Conservation (phyloP, 208 protist species). For the Trypanosoma mega region DNA sequence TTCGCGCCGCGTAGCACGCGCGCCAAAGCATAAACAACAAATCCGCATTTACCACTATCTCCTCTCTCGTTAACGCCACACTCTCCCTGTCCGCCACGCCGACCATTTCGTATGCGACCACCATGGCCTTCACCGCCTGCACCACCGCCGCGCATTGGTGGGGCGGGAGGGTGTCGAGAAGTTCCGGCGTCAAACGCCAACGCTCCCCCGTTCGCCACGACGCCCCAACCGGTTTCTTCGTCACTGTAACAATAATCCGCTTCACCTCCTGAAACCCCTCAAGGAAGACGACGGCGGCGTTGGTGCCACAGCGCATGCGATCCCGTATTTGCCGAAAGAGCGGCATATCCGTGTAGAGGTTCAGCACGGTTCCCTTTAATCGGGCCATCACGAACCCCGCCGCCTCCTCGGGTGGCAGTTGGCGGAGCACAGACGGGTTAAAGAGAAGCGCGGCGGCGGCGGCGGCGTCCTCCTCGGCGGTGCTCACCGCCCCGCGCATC, state of each 20-base stretch:
- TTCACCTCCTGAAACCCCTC: constrained; percentile 85
- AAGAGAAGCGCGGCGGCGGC: constrained; percentile 61
- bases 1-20: constrained; percentile 66
- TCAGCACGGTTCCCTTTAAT: constrained; percentile 85
- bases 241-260: constrained; percentile 45
- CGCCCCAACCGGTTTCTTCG: constrained; percentile 20
- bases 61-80: constrained; percentile 53
- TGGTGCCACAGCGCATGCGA: constrained; percentile 45
- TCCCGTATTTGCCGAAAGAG: constrained; percentile 83
- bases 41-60: constrained; percentile 85
- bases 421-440: constrained; percentile 50
- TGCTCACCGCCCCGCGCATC: constrained; percentile 20
- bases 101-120: constrained; percentile 82
- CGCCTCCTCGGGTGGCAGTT: constrained; percentile 61
- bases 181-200: constrained; percentile 73
- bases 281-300: constrained; percentile 66
- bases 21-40: constrained; percentile 78
- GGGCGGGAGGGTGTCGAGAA: constrained; percentile 62
- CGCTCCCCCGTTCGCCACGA: constrained; percentile 34
- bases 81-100: constrained; percentile 37
- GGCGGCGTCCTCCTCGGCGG: constrained; percentile 41
- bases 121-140: constrained; percentile 75
- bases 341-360: constrained; percentile 82
- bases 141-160: constrained; percentile 78
- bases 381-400: constrained; percentile 78